A percentile compares a stretch with the other conserved stretches of the same genome.
Conservation (phyloP, 2,329 filamentous ascomycete species). For the Phoma sp. region DNA sequence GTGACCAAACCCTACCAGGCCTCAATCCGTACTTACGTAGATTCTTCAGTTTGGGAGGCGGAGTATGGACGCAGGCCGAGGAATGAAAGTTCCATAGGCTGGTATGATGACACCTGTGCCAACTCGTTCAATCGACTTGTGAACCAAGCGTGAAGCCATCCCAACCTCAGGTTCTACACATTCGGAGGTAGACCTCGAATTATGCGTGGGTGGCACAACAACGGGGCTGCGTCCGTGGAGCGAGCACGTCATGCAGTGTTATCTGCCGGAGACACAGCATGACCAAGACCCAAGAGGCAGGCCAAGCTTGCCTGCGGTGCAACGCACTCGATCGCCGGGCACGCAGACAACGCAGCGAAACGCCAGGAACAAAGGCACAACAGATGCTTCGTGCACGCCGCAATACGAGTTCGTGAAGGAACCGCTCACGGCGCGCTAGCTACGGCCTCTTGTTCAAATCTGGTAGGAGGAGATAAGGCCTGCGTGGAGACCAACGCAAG, state of each 20-base stretch:
- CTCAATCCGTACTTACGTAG: no score
- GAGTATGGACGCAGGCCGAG: not conserved
- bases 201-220: slow-evolving; percentile 6
- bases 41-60: no score
- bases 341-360: slow-evolving; percentile 19
- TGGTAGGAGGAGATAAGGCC: slow-evolving; percentile 11
- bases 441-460: slow-evolving; percentile 8
- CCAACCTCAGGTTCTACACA: not conserved
- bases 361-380: slow-evolving; percentile 23
- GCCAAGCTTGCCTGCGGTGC: slow-evolving; percentile 2
- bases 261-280: slow-evolving; percentile 26
- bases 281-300: slow-evolving; percentile 2
- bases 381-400: slow-evolving; percentile 15
- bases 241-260: slow-evolving; percentile 22
- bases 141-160: not conserved
- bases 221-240: slow-evolving; percentile 19
- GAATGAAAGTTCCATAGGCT: not conserved
- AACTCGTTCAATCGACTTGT: not conserved
- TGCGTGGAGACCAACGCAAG: slow-evolving; percentile 1
- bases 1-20: no score
- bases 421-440: slow-evolving; percentile 5
- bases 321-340: slow-evolving; percentile 1
- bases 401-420: slow-evolving; percentile 15
- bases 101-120: not conserved
- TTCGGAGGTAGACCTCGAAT: not conserved